Percentiles rank a stretch among this genome's conserved stretches.
Evolutionary conservation across 768 basidiomycete species (phyloP).

Genomic region (Suillus spraguei): DNA sequence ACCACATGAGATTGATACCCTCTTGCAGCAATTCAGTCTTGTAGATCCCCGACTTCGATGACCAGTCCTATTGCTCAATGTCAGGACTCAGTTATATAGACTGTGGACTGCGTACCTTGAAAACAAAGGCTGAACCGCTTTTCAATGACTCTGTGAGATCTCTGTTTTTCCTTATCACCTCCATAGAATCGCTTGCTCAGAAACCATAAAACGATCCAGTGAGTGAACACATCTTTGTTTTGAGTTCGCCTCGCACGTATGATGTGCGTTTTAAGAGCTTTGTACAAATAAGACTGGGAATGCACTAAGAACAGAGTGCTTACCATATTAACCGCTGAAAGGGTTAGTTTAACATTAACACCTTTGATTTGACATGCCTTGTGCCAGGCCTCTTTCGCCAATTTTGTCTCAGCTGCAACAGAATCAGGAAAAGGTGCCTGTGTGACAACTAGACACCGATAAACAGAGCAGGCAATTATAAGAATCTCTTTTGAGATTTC

Average conservation of each 20-base stretch:
- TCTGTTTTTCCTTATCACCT: neutral
- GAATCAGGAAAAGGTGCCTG: constrained; percentile 25
- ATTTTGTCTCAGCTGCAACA: neutral
- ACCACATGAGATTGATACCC: constrained; percentile 1
- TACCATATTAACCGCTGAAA: constrained; percentile 7
- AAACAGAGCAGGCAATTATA: constrained; percentile 18
- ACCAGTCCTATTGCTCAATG: neutral
- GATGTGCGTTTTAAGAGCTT: constrained; percentile 9
- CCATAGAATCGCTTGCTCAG: neutral
- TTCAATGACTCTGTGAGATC: neutral
- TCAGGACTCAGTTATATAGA: constrained; percentile 7
- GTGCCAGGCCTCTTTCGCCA: constrained; percentile 10
- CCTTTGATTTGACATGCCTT: constrained; percentile 7
- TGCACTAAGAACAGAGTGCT: neutral
- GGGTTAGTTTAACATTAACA: constrained; percentile 8
- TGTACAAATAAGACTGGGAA: neutral
- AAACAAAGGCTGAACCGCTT: neutral
- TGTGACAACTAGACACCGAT: constrained; percentile 21
- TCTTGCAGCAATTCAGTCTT: neutral
- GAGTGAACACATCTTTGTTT: constrained; percentile 8
- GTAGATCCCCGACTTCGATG: neutral
- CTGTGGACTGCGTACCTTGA: neutral
- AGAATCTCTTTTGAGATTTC: constrained; percentile 22
- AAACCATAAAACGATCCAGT: constrained; percentile 5
- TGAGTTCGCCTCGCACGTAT: constrained; percentile 15